These are phyloP conservation scores for Neurospora sp. DNA, from an alignment of 495 filamentous ascomycete genomes.

Conservation along the genomic window DNA sequence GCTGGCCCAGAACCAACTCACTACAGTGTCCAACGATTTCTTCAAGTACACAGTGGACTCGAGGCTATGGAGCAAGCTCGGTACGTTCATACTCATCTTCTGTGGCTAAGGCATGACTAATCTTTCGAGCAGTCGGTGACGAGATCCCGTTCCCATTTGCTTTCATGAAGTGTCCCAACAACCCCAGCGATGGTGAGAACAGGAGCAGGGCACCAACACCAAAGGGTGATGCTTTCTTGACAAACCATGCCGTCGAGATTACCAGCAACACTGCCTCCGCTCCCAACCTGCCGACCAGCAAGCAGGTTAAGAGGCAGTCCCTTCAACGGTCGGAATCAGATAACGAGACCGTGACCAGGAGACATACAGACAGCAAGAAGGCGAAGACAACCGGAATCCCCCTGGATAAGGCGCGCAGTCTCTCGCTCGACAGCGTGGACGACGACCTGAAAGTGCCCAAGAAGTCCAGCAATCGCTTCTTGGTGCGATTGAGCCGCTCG, in stretches of 20 bases:
- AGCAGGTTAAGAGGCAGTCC: background rate
- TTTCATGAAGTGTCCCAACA: conserved; percentile 15
- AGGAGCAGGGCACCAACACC: background rate
- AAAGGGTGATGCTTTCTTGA: conserved; percentile 3
- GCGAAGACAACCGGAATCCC: background rate
- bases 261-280: background rate
- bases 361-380: background rate
- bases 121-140: conserved; percentile 11
- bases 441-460: conserved; percentile 9
- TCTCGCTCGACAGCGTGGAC: conserved; percentile 14
- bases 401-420: conserved; percentile 9
- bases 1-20: conserved; percentile 15
- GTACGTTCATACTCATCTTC: conserved; percentile 3
- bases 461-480: conserved; percentile 4
- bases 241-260: background rate
- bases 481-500: conserved; percentile 12
- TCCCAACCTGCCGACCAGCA: background rate
- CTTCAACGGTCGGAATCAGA: background rate
- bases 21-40: conserved; percentile 15
- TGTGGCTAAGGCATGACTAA: background rate
- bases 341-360: background rate
- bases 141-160: conserved; percentile 18
- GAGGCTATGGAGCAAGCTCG: conserved; percentile 14
- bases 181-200: background rate
- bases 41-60: conserved; percentile 24